A percentile compares a stretch with the other conserved stretches of the same genome.
Conservation (phyloP, 345 rosid genomes). For the Populus davidiana region DNA sequence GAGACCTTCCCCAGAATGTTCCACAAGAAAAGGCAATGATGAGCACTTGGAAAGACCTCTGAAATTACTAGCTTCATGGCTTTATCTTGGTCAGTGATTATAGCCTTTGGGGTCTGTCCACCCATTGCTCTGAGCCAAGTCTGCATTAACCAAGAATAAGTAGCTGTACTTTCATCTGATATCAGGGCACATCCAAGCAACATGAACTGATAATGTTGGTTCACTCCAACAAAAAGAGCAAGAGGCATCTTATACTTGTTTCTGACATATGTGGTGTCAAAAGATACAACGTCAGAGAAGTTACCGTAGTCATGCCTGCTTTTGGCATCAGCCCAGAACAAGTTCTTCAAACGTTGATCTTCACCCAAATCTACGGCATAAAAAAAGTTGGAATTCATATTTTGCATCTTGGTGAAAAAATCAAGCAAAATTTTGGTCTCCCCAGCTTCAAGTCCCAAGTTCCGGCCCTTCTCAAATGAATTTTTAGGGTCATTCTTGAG, state of each 20-base stretch:
- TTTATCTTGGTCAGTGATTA: constrained; percentile 54
- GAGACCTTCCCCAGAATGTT: constrained; percentile 50
- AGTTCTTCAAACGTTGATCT: constrained; percentile 54
- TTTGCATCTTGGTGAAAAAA: constrained; percentile 46
- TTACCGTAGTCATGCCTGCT: constrained; percentile 54
- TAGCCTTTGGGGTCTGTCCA: constrained; percentile 55
- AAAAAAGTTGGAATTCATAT: constrained; percentile 57
- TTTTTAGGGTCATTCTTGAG: constrained; percentile 37
- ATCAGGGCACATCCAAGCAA: constrained; percentile 65
- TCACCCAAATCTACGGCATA: constrained; percentile 60
- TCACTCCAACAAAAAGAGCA: constrained; percentile 58
- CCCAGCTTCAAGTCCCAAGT: constrained; percentile 44
- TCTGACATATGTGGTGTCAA: constrained; percentile 53
- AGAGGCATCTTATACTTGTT: constrained; percentile 68
- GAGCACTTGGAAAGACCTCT: constrained; percentile 46
- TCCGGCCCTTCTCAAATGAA: constrained; percentile 51
- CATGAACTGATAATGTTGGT: constrained; percentile 62
- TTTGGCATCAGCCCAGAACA: constrained; percentile 68
- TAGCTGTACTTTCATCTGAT: constrained; percentile 52
- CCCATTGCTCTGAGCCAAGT: constrained; percentile 68
- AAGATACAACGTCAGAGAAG: constrained; percentile 60
- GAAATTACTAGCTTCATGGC: constrained; percentile 40
- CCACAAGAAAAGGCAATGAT: constrained; percentile 59
- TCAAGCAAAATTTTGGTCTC: constrained; percentile 51
- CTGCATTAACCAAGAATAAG: constrained; percentile 63